Conservation (phyloP, 2,329 filamentous ascomycete genomes). For the Sporothrix pseudoabietina region DNA sequence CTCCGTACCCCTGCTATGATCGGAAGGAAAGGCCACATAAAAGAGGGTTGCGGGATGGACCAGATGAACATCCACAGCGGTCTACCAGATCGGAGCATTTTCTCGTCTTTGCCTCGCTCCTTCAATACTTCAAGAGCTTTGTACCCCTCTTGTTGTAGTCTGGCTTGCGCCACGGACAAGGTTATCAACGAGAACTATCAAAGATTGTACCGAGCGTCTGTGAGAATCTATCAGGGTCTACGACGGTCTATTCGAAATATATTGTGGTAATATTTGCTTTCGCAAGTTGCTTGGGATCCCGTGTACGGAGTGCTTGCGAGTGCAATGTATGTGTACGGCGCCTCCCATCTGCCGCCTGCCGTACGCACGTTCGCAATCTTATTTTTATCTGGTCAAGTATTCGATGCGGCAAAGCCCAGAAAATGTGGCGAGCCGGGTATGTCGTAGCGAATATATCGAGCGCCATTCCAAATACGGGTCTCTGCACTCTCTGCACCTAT, state of each 20-base stretch:
- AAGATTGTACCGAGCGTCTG: not conserved
- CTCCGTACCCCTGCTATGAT: not conserved
- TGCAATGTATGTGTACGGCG: not conserved
- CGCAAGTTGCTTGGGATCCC: not conserved
- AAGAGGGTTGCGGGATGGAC: not conserved
- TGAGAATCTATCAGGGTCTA: not conserved
- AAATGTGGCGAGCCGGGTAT: not conserved
- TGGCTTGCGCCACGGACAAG: not conserved
- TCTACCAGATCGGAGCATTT: not conserved
- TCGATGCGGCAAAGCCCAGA: not conserved
- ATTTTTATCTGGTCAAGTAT: not conserved
- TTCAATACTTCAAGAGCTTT: not conserved
- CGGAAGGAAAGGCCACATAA: not conserved
- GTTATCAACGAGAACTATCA: not conserved
- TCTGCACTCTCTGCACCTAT: not conserved
- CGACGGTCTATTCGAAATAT: not conserved
- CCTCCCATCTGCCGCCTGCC: not conserved
- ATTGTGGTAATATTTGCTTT: not conserved
- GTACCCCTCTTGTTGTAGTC: not conserved
- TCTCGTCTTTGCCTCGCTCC: not conserved
- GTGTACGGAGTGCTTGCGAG: too few relatives aligned
- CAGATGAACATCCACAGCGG: not conserved
- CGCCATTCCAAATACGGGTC: slow-evolving; percentile 2
- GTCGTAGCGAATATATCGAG: not conserved
- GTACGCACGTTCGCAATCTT: slow-evolving; percentile 9